These are phyloP conservation scores for Prosopis cineraria DNA, from an alignment of 306 rosid species.

Conservation along the genomic window DNA sequence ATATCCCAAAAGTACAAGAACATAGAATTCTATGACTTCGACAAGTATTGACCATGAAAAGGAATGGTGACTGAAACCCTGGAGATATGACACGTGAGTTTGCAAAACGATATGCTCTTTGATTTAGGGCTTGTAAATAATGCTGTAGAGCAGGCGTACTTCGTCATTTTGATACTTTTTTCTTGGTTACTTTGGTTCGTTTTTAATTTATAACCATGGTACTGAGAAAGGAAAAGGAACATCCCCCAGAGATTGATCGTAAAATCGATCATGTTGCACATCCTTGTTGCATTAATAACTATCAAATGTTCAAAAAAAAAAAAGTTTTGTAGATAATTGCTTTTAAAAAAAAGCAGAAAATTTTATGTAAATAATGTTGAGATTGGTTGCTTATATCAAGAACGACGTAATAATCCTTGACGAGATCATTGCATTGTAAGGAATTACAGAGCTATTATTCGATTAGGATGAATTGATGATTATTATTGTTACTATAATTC, in stretches of 20 bases:
- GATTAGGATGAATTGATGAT: too few species aligned
- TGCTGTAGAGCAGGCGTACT: constrained; percentile 25
- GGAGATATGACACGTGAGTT: background rate
- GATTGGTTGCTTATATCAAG: background rate
- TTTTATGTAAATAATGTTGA: background rate
- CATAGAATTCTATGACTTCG: constrained; percentile 85
- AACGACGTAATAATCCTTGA: background rate
- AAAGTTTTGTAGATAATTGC: too few species aligned
- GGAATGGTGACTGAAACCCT: too few species aligned
- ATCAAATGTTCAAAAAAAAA: too few species aligned
- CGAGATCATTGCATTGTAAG: background rate
- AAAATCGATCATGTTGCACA: background rate
- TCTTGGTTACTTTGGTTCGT: background rate
- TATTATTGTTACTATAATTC: background rate
- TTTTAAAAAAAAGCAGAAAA: background rate
- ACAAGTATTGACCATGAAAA: constrained; percentile 55
- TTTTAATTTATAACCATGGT: background rate
- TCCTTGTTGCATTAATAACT: background rate
- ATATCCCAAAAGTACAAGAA: constrained; percentile 92
- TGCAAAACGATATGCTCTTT: constrained; percentile 14
- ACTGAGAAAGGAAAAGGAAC: background rate
- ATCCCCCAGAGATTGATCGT: background rate
- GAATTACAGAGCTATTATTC: background rate
- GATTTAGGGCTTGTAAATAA: constrained; percentile 47
- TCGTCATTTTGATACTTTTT: background rate